Evolutionary conservation across 306 rosid species (phyloP).

Genomic region (Elaeagnus macrophylla): DNA sequence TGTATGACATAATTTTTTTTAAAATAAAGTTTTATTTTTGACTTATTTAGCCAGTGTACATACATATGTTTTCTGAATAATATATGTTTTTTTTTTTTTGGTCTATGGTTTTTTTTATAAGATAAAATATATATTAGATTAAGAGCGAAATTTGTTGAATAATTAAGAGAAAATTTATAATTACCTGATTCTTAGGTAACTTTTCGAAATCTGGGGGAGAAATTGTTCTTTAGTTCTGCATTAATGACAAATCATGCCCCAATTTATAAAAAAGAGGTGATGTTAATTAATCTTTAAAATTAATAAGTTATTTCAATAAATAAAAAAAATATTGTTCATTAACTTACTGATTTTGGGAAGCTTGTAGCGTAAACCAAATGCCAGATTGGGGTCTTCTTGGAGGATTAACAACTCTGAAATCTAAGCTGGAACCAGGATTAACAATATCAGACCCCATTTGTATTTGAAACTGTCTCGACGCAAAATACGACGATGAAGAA

Average conservation of each 20-base stretch:
- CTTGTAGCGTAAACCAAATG: constrained; percentile 89
- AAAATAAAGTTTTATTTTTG: too few species aligned
- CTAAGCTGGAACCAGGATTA: constrained; percentile 54
- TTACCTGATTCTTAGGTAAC: constrained; percentile 88
- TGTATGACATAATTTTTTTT: too few species aligned
- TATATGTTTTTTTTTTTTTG: too few species aligned
- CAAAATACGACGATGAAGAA: constrained; percentile 21
- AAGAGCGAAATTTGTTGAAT: too few species aligned
- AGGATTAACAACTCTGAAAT: constrained; percentile 65
- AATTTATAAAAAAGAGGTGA: constrained; percentile 4
- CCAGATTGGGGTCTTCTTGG: constrained; percentile 88
- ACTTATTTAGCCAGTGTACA: too few species aligned
- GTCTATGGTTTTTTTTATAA: too few species aligned
- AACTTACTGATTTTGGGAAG: constrained; percentile 82
- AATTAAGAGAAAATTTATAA: too few species aligned
- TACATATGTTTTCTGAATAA: too few species aligned
- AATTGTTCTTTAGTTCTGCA: constrained; percentile 75
- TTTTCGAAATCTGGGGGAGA: constrained; percentile 87
- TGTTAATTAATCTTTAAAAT: too few species aligned
- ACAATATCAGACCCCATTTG: constrained; percentile 6
- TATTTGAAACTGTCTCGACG: constrained; percentile 40
- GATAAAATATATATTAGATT: too few species aligned
- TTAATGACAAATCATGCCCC: constrained; percentile 3
- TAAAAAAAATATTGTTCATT: too few species aligned
- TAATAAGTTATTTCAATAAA: too few species aligned